phyloP scores from a whole-genome alignment of 2,329 filamentous ascomycete genomes.

The Parastagonospora nodorum region DNA sequence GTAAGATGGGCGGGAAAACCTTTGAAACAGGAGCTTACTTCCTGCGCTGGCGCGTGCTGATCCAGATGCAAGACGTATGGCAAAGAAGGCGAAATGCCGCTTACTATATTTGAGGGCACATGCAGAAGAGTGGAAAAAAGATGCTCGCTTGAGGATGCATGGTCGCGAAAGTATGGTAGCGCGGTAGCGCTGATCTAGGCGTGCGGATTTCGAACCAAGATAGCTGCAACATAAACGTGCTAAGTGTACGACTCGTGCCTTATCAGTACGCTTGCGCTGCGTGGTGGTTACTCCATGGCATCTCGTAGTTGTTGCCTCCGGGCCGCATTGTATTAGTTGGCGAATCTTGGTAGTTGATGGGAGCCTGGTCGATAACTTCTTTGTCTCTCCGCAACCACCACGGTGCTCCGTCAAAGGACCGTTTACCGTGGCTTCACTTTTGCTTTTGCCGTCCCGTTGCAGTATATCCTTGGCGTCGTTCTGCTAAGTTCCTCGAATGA shows the following conservation, averaged over 20 bases:
- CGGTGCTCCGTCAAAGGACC: conserved; percentile 20
- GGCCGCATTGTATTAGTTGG: conserved; percentile 12
- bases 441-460: conserved; percentile 28
- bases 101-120: conserved; percentile 16
- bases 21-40: neutral
- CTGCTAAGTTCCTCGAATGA: conserved; percentile 7
- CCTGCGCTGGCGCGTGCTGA: neutral
- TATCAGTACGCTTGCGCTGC: conserved; percentile 30
- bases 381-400: conserved; percentile 15
- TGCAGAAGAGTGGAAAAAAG: conserved; percentile 14
- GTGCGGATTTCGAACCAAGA: conserved; percentile 13
- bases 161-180: conserved; percentile 7
- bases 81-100: conserved; percentile 4
- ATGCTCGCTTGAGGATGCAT: conserved; percentile 15
- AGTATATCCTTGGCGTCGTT: neutral
- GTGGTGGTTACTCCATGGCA: conserved; percentile 33
- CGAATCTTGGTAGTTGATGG: conserved; percentile 10
- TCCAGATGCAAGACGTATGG: neutral
- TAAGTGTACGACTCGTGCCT: conserved; percentile 20
- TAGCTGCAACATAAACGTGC: conserved; percentile 34
- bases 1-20: too few relatives aligned
- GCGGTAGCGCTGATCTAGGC: conserved; percentile 33
- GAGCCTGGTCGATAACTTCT: conserved; percentile 7
- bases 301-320: conserved; percentile 21
- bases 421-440: conserved; percentile 6